A percentile compares a stretch with the other conserved stretches of the same genome.
Conservation (phyloP, 345 rosid species). For the Pugionium dolabratum region DNA sequence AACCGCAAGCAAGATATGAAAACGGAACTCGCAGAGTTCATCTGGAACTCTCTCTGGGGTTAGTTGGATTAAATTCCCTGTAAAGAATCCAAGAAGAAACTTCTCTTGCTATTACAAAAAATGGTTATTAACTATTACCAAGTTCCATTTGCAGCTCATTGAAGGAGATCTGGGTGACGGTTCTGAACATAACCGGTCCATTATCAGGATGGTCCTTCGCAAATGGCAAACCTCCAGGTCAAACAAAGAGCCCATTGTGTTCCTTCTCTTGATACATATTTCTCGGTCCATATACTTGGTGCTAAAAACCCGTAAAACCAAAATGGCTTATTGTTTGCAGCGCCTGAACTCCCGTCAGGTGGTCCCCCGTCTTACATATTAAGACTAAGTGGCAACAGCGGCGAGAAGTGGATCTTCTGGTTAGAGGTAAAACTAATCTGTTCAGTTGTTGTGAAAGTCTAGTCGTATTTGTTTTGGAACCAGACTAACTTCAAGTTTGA, state of each 20-base stretch:
- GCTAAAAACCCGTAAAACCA: neutral
- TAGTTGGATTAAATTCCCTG: conserved; percentile 35
- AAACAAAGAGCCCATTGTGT: neutral
- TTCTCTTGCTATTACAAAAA: neutral
- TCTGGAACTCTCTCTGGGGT: conserved; percentile 93
- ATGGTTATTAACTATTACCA: neutral
- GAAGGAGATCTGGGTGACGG: conserved; percentile 90
- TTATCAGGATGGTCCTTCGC: conserved; percentile 94
- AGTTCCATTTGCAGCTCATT: conserved; percentile 57
- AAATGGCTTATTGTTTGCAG: conserved; percentile 43
- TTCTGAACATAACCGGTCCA: conserved; percentile 89
- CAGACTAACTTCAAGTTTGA: neutral
- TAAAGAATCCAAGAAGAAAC: neutral
- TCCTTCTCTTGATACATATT: neutral
- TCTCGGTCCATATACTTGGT: neutral
- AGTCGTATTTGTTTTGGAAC: neutral
- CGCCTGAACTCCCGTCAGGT: conserved; percentile 56
- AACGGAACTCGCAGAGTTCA: conserved; percentile 74
- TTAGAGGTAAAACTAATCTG: conserved; percentile 54
- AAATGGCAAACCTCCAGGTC: conserved; percentile 72
- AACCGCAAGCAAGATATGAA: conserved; percentile 40
- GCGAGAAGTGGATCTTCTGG: conserved; percentile 90
- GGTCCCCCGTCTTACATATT: conserved; percentile 87
- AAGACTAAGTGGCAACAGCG: conserved; percentile 75
- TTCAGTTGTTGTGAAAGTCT: neutral